phyloP scores from a whole-genome alignment of 2,329 filamentous ascomycete species.

The Penicillium sp. region DNA sequence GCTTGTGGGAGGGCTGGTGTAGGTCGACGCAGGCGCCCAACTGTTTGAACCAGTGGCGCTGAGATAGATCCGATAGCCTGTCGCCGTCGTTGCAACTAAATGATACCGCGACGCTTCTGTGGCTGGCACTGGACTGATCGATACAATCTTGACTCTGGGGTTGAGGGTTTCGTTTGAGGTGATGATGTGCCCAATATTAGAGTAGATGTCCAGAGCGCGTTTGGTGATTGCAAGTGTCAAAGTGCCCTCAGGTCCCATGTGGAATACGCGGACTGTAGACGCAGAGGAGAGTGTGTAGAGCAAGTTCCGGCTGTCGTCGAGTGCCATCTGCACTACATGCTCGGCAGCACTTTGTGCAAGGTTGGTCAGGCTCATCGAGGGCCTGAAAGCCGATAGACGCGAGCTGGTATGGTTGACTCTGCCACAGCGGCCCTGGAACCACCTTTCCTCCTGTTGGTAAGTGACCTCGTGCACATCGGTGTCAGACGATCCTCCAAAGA shows the following conservation, averaged over 20 bases:
- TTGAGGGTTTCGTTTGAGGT: slow-evolving; percentile 68
- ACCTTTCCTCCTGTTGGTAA: slow-evolving; percentile 95
- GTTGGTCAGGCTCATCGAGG: slow-evolving; percentile 42
- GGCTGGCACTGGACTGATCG: slow-evolving; percentile 82
- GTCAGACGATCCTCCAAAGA: slow-evolving; percentile 78
- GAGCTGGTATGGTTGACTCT: slow-evolving; percentile 85
- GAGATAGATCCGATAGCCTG: slow-evolving; percentile 86
- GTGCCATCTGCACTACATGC: slow-evolving; percentile 72
- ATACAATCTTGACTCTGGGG: slow-evolving; percentile 70
- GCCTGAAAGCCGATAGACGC: slow-evolving; percentile 62
- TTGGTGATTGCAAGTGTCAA: slow-evolving; percentile 58
- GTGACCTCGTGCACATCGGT: slow-evolving; percentile 91
- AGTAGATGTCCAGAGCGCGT: slow-evolving; percentile 54
- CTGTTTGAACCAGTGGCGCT: slow-evolving; percentile 77
- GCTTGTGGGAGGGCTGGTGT: slow-evolving; percentile 74
- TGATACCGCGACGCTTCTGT: slow-evolving; percentile 80
- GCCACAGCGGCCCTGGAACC: slow-evolving; percentile 86
- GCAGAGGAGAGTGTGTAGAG: slow-evolving; percentile 87
- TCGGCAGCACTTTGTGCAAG: slow-evolving; percentile 51
- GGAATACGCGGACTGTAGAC: slow-evolving; percentile 88
- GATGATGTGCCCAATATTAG: slow-evolving; percentile 83
- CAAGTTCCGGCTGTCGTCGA: slow-evolving; percentile 85
- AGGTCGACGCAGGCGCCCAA: slow-evolving; percentile 55
- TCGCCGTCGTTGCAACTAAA: slow-evolving; percentile 85
- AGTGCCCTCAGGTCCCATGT: slow-evolving; percentile 66